Conservation (phyloP, 2,329 filamentous ascomycete species). For the Stagonosporopsis cucurbitacearum region DNA sequence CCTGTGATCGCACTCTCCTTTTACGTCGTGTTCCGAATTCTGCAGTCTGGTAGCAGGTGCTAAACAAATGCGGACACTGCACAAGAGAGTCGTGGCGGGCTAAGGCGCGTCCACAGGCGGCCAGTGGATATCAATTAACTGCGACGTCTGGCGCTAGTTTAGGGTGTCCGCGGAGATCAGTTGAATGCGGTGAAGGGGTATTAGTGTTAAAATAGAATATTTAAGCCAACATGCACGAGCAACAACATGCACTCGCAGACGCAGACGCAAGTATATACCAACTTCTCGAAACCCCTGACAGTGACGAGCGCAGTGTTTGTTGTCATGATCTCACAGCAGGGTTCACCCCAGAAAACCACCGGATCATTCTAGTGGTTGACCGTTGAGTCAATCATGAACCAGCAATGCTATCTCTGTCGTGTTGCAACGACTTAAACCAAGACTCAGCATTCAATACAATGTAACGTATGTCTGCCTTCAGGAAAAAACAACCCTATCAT, state of each 20-base stretch:
- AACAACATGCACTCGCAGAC: not conserved
- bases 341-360: conserved; percentile 12
- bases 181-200: conserved; percentile 17
- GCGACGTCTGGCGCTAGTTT: conserved; percentile 23
- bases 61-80: not conserved
- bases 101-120: conserved; percentile 20
- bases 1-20: conserved; percentile 12
- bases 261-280: not conserved
- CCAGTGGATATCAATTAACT: conserved; percentile 15
- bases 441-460: not conserved
- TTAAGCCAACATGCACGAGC: not conserved
- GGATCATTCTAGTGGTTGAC: not conserved
- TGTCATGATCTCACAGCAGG: conserved; percentile 9
- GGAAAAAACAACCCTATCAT: not conserved
- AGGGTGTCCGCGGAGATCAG: conserved; percentile 29
- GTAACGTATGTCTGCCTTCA: not conserved
- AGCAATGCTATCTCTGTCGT: not conserved
- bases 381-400: not conserved
- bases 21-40: conserved; percentile 2
- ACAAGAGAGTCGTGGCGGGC: conserved; percentile 22
- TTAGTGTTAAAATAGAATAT: not conserved
- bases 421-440: not conserved
- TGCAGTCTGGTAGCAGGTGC: not conserved
- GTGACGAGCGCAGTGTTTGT: conserved; percentile 11
- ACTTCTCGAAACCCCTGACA: conserved; percentile 1